A percentile compares a stretch with the other conserved stretches of the same genome.
These are phyloP conservation scores for Zygotorulaspora sp. DNA, from an alignment of 805 yeast genomes.

Conservation along the genomic window DNA sequence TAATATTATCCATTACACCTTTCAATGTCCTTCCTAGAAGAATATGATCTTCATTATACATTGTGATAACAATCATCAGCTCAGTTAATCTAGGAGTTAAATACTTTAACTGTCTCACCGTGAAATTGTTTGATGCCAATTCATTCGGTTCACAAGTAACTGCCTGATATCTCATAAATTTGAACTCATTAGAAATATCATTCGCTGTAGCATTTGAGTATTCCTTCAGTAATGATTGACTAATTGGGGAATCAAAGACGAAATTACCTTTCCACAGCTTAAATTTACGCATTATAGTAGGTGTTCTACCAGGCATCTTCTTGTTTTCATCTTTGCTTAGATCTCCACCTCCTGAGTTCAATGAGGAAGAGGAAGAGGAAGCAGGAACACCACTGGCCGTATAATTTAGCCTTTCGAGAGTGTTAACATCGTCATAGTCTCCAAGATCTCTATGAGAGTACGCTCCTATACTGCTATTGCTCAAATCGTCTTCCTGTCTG, in stretches of 20 bases:
- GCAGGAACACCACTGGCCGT: slow-evolving; percentile 12
- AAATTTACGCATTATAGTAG: slow-evolving; percentile 31
- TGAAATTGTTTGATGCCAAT: slow-evolving; percentile 57
- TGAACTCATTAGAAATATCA: slow-evolving; percentile 51
- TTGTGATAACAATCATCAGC: slow-evolving; percentile 76
- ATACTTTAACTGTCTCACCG: slow-evolving; percentile 79
- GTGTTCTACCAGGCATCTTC: slow-evolving; percentile 17
- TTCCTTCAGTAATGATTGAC: slow-evolving; percentile 57
- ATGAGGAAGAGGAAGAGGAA: slow-evolving; percentile 11
- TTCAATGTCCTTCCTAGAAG: slow-evolving; percentile 78
- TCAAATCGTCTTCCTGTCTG: slow-evolving; percentile 14
- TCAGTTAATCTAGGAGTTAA: slow-evolving; percentile 78
- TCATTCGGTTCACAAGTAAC: slow-evolving; percentile 87
- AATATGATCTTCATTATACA: slow-evolving; percentile 86
- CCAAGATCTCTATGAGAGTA: slow-evolving; percentile 27
- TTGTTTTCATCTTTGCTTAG: slow-evolving; percentile 6
- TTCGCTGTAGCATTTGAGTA: slow-evolving; percentile 43
- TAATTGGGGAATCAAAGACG: slow-evolving; percentile 84
- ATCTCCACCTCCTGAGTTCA: slow-evolving; percentile 11
- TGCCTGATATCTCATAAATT: slow-evolving; percentile 89
- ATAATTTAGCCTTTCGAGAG: slow-evolving; percentile 13
- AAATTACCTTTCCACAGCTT: slow-evolving; percentile 59
- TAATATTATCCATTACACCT: slow-evolving; percentile 85
- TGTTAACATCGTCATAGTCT: slow-evolving; percentile 24
- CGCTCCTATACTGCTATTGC: slow-evolving; percentile 12